Evolutionary conservation across 2,329 filamentous ascomycete species (phyloP).

Genomic region (Akanthomyces muscarius): DNA sequence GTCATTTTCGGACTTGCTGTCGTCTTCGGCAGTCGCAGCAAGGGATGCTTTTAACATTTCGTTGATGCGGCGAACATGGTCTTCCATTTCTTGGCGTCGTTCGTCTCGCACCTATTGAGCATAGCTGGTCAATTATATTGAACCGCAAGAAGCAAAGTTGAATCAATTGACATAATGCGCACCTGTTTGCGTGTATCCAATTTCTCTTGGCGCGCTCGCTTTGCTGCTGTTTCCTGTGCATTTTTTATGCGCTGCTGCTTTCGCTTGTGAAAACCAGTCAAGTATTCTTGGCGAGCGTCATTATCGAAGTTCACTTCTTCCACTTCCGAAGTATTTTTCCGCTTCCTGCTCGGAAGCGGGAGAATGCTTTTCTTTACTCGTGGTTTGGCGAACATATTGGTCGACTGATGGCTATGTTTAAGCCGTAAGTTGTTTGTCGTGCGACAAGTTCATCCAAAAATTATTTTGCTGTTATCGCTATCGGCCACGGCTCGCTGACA

Average conservation of each 20-base stretch:
- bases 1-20: conserved; percentile 33
- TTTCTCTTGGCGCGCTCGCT: conserved; percentile 73
- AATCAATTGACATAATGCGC: conserved; percentile 24
- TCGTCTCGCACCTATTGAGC: conserved; percentile 71
- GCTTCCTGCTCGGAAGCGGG: conserved; percentile 60
- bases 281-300: conserved; percentile 74
- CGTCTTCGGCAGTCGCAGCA: conserved; percentile 41
- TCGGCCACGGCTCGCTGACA: conserved; percentile 3
- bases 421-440: neutral
- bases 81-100: conserved; percentile 73
- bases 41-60: conserved; percentile 61
- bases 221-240: conserved; percentile 76
- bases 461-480: conserved; percentile 6
- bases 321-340: conserved; percentile 56
- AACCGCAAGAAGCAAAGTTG: neutral
- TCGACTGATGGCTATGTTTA: neutral
- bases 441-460: conserved; percentile 10
- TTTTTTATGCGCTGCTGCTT: conserved; percentile 80
- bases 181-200: conserved; percentile 73
- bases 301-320: conserved; percentile 86
- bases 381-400: conserved; percentile 51
- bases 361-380: conserved; percentile 55
- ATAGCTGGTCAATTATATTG: neutral
- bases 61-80: conserved; percentile 75
- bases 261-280: conserved; percentile 96